phyloP scores from a whole-genome alignment of 805 yeast species.

The Aciculoconidium aculeatum region DNA sequence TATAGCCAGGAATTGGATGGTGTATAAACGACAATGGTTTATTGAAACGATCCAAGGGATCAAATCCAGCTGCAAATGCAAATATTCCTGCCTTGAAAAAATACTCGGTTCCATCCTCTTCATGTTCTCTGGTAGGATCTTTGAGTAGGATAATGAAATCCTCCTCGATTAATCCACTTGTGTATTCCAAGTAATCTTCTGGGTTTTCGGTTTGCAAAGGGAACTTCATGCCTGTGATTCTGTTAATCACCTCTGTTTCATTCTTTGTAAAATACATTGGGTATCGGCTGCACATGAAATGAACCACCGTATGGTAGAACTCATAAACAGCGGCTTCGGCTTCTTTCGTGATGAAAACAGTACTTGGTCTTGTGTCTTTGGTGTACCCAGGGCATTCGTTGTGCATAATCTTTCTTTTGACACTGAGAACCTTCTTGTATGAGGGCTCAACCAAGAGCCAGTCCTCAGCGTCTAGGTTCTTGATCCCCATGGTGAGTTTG shows the following conservation, averaged over 20 bases:
- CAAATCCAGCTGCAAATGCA: slow-evolving; percentile 42
- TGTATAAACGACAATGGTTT: slow-evolving; percentile 34
- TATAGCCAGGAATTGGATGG: slow-evolving; percentile 39
- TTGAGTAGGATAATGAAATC: slow-evolving; percentile 35
- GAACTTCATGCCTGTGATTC: slow-evolving; percentile 20
- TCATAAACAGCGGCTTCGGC: slow-evolving; percentile 31
- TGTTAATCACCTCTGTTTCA: slow-evolving; percentile 11
- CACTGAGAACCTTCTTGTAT: slow-evolving; percentile 20
- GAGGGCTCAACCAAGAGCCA: slow-evolving; percentile 37
- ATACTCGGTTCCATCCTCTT: slow-evolving; percentile 31
- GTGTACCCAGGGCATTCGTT: slow-evolving; percentile 31
- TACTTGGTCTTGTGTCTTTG: slow-evolving; percentile 21
- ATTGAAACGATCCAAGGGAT: slow-evolving; percentile 33
- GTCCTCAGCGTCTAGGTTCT: slow-evolving; percentile 26
- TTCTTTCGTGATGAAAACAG: slow-evolving; percentile 29
- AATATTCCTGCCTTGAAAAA: slow-evolving; percentile 39
- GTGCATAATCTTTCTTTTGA: slow-evolving; percentile 22
- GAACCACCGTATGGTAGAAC: slow-evolving; percentile 24
- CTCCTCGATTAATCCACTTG: slow-evolving; percentile 32
- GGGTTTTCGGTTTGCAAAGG: slow-evolving; percentile 7
- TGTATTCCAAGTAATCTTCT: slow-evolving; percentile 15
- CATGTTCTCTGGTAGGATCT: slow-evolving; percentile 24
- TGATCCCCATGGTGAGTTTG: slow-evolving; percentile 58
- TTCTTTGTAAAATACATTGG: slow-evolving; percentile 30
- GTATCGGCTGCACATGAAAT: slow-evolving; percentile 32